Conservation (phyloP, 148 eudicot genomes). For the Silene uniflora region DNA sequence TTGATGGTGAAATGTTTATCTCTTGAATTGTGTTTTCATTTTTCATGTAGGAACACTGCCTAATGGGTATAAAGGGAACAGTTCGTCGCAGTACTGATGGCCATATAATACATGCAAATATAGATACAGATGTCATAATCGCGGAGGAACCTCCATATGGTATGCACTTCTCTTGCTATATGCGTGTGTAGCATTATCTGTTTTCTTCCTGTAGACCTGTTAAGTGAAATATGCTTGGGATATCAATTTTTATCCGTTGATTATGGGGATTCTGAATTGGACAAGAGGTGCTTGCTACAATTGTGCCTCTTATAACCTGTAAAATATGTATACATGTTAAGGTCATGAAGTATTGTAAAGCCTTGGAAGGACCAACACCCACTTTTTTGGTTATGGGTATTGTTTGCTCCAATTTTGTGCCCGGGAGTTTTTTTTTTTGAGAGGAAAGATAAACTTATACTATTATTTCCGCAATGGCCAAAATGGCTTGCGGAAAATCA, state of each 20-base stretch:
- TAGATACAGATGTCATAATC: slow-evolving; percentile 92
- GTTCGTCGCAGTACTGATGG: slow-evolving; percentile 99
- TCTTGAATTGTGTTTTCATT: slow-evolving; percentile 17
- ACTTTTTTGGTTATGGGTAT: not conserved
- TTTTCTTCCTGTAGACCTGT: not conserved
- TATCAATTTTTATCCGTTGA: not conserved
- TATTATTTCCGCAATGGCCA: no score
- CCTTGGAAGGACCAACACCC: not conserved
- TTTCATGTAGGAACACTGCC: slow-evolving; percentile 79
- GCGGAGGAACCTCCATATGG: slow-evolving; percentile 99
- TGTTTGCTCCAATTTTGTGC: not conserved
- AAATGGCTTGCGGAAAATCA: no score
- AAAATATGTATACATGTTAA: not conserved
- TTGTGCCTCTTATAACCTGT: not conserved
- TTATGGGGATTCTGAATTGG: not conserved
- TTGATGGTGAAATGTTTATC: slow-evolving; percentile 6
- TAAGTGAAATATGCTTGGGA: not conserved
- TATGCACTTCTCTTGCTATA: slow-evolving; percentile 22
- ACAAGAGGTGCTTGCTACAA: not conserved
- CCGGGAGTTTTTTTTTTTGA: not conserved
- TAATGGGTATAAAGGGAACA: slow-evolving; percentile 99
- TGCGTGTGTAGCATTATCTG: slow-evolving; percentile 3
- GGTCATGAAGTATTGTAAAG: not conserved
- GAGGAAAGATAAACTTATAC: no score
- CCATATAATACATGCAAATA: slow-evolving; percentile 94